Evolutionary conservation across 2,329 filamentous ascomycete species (phyloP), one percentile per base, ranked within the genome.

Genomic region (Hirsutella minnesotensis): DNA sequence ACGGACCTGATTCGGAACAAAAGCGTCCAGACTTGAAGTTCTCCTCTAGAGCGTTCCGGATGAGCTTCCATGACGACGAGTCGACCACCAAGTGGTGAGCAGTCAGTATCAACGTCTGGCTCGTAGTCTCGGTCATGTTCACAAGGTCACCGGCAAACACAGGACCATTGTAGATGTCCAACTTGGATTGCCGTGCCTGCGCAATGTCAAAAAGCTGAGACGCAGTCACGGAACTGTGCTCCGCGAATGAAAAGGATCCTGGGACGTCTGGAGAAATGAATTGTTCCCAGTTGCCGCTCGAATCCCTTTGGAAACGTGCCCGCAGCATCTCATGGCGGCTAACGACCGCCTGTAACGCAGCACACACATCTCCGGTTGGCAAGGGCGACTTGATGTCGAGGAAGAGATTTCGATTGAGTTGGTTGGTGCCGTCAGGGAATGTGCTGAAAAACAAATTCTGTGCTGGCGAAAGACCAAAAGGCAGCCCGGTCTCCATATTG

Each of bases 61-160:
- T 18, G 10, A 51, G 69, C 9, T 69, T 67, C 36, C 68, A 72
- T 20, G 69, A 72, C 46, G 72, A 72, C 50, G 72, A 68, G 50
- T 72, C 68, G 30, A 56, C 47, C 15, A 52, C 46, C 3, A 49
- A 29, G 31, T 52, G 49, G 27, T 52, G 50, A 10, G 46, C 44
- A 1, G 38, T 39, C 15, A 49, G 34, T 8, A 40, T 18, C 7
- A 49, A n/a, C 9, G 43, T 30, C 20, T 40, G 39, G 4, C 50
- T 9, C 8, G 43, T 41, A 29, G 13, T 29, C 3, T 45, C 27
- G 7, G n/a, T 21, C 16, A 44, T 5, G 7, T 47, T 38, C 20
- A 51, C 51, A 22, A 50, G 19, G 27, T 51, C 47, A 12, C 37
- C 47, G 1, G 48, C 45, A 16, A 56, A 43, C 3, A 56, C 15